Base-by-base conservation (phyloP, 2,329 filamentous ascomycete species). In the Clathrospora elynae region DNA sequence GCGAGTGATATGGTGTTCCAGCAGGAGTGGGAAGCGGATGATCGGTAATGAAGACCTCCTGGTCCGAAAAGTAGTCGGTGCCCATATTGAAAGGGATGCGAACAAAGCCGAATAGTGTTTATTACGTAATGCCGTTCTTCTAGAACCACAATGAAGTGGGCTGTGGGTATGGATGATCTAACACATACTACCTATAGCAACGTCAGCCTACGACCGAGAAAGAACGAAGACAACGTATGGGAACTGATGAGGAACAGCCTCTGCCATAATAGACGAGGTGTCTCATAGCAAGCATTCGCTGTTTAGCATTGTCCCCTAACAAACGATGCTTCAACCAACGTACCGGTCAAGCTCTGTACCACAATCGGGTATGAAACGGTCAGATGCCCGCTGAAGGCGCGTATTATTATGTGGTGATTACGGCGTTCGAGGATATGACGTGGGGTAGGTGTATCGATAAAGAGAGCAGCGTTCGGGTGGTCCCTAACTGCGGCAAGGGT, bases 11-110 rank as follows among this genome's bases (percentile, higher is more conserved):
- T 13, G 86, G 86, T 17, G 86, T 87, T 52, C 86, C 84, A 23
- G 80, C 78, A 8, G 88, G 85, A 23, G 86, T 85, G 19, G 89
- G 86, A 45, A 90, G 81, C 75, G 67, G 62, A 11, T 57, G 81
- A 76, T 51, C 65, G 39, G 42, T 57, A 33, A 61, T 57, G 60
- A 61, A 73, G 62, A 53, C 61, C 48, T 73, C 68, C 39, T 73
- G 71, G 33, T 77, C 73, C 38, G 68, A 73, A 51, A 76, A 77
- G 59, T 77, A 77, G 42, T 76, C 75, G 53, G 58, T 68, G 35
- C 64, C 51, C 66, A 70, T 70, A 7, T 28, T 66, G 36, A 9
- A 14, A 17, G 22, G 24, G 11, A 12, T 19, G 24, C 18, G 8
- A 26, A 20, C 9, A 11, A 16, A 14, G n/a, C 18, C 16, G 25